These are phyloP conservation scores for Aschersonia sp. DNA, from an alignment of 2,329 filamentous ascomycete species.

Conservation along the genomic window DNA sequence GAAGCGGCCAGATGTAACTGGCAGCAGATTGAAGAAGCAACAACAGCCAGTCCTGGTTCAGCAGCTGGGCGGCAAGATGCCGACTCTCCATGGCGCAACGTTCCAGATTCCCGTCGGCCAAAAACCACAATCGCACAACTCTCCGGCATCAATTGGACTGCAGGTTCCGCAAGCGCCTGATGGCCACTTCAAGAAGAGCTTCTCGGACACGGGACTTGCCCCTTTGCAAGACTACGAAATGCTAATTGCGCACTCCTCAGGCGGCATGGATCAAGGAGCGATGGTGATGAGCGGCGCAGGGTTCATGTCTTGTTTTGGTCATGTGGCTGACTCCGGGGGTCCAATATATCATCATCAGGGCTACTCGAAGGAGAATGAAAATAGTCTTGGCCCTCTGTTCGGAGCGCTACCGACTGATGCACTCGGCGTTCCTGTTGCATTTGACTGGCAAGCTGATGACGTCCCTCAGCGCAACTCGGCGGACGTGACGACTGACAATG, in stretches of 20 bases:
- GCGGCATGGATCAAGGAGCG: slow-evolving; percentile 12
- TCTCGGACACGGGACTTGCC: neutral
- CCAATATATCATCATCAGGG: neutral
- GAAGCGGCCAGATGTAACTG: neutral
- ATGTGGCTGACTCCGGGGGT: neutral
- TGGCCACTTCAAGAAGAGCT: neutral
- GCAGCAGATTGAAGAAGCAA: neutral
- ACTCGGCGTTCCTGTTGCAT: slow-evolving; percentile 28
- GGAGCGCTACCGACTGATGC: slow-evolving; percentile 37
- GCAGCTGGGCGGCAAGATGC: neutral
- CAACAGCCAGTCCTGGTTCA: neutral
- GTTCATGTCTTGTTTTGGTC: neutral
- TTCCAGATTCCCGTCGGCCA: neutral
- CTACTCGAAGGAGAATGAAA: neutral
- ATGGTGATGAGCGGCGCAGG: slow-evolving; percentile 7
- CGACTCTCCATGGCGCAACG: neutral
- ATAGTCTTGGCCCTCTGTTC: slow-evolving; percentile 34
- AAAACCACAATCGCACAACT: neutral
- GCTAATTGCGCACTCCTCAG: slow-evolving; percentile 4
- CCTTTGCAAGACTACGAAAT: neutral
- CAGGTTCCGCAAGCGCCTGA: too few species aligned
- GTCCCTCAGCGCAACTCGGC: slow-evolving; percentile 5
- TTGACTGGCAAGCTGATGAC: slow-evolving; percentile 33
- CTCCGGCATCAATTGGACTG: neutral
- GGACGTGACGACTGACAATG: neutral